Conservation (phyloP, 768 basidiomycete genomes). For the Russula olivacea region DNA sequence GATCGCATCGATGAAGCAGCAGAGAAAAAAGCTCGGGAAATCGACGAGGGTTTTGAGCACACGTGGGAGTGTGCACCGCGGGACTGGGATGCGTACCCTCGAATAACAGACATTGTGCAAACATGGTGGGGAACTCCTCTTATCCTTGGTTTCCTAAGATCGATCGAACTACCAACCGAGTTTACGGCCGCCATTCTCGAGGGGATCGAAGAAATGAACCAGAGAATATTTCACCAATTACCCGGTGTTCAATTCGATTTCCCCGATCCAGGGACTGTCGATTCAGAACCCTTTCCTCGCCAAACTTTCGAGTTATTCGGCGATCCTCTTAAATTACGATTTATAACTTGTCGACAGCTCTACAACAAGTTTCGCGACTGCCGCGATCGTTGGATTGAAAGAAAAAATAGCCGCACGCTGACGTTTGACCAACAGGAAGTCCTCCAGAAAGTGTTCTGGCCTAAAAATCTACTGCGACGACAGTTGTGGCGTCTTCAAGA, state of each 20-base stretch:
- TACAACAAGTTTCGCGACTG: not conserved
- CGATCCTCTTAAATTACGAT: not conserved
- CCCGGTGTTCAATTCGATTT: not conserved
- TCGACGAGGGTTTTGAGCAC: not conserved
- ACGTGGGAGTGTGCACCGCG: no score
- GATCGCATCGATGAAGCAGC: not conserved
- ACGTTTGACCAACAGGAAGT: no score
- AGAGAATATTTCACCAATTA: not conserved
- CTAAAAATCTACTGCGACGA: not conserved
- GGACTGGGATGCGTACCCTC: no score
- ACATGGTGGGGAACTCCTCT: no score
- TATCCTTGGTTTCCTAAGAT: no score
- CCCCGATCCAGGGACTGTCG: fast-evolving
- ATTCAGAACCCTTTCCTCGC: not conserved
- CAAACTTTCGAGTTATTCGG: not conserved
- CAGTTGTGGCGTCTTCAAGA: not conserved
- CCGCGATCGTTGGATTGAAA: not conserved
- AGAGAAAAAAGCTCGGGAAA: not conserved
- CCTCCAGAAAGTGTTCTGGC: not conserved
- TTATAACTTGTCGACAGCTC: not conserved
- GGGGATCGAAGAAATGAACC: not conserved
- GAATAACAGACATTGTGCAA: no score
- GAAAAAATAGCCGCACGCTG: no score
- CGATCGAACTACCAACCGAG: not conserved
- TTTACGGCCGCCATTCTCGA: not conserved